These are phyloP conservation scores for Amborella trichopoda DNA, from an alignment of 164 flowering plant species.

Conservation along the genomic window DNA sequence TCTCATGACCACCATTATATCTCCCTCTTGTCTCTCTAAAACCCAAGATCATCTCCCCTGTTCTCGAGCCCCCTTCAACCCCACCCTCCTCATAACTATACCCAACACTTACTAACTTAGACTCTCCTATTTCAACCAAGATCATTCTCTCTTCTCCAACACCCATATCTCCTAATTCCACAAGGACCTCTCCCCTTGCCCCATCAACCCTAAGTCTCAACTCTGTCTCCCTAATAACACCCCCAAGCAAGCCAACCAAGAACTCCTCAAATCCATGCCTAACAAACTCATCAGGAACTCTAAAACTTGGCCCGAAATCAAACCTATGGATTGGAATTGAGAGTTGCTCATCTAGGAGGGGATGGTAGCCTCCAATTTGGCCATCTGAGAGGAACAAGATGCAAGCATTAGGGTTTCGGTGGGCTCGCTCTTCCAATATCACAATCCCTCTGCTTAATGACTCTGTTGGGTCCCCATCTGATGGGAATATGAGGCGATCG, in stretches of 20 bases:
- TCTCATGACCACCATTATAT: no score
- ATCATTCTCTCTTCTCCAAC: slow-evolving; percentile 76
- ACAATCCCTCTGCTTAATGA: slow-evolving; percentile 67
- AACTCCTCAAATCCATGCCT: slow-evolving; percentile 80
- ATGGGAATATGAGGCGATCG: slow-evolving; percentile 66
- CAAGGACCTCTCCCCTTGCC: slow-evolving; percentile 15
- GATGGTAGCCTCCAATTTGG: slow-evolving; percentile 39
- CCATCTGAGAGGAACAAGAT: slow-evolving; percentile 66
- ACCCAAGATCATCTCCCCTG: slow-evolving; percentile 51
- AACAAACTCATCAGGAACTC: slow-evolving; percentile 45
- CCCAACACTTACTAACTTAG: slow-evolving; percentile 27
- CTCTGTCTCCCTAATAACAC: slow-evolving; percentile 45
- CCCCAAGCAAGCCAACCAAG: slow-evolving; percentile 49
- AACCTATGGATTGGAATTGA: slow-evolving; percentile 47
- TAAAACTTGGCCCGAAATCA: slow-evolving; percentile 63
- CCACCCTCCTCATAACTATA: slow-evolving; percentile 64
- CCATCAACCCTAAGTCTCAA: slow-evolving; percentile 59
- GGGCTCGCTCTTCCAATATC: slow-evolving; percentile 52
- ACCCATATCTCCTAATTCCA: slow-evolving; percentile 58
- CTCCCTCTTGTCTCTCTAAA: slow-evolving; percentile 31
- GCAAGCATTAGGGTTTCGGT: slow-evolving; percentile 47
- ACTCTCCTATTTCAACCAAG: slow-evolving; percentile 31
- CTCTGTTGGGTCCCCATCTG: slow-evolving; percentile 69
- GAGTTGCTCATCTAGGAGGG: slow-evolving; percentile 23
- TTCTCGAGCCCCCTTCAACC: slow-evolving; percentile 31